Evolutionary conservation across 164 flowering plant species (phyloP).

Genomic region (Dillenia turbinata): DNA sequence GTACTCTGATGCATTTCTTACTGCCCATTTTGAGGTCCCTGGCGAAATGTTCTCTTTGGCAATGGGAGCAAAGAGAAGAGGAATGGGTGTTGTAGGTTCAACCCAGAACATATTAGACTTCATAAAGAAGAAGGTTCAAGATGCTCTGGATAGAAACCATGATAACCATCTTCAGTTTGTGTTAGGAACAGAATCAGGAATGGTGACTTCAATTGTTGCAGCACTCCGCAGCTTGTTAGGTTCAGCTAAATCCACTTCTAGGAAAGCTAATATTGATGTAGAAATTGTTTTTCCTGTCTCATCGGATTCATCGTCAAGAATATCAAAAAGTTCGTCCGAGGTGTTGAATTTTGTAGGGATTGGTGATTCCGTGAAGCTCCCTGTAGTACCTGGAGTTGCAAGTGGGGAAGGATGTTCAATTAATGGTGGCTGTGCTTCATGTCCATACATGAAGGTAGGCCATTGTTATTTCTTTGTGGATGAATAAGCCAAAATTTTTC

Average conservation of each 20-base stretch:
- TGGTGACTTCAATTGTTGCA: slow-evolving; percentile 94
- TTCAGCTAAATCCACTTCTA: slow-evolving; percentile 33
- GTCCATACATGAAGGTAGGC: slow-evolving; percentile 97
- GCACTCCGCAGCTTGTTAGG: slow-evolving; percentile 51
- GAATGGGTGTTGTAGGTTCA: slow-evolving; percentile 99
- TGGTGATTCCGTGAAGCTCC: slow-evolving; percentile 37
- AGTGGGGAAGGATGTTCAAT: slow-evolving; percentile 97
- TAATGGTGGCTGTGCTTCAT: slow-evolving; percentile 98
- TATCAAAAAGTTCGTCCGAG: slow-evolving; percentile 33
- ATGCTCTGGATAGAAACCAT: slow-evolving; percentile 70
- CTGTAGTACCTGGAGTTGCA: slow-evolving; percentile 88
- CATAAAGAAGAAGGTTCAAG: slow-evolving; percentile 72
- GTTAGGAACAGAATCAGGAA: slow-evolving; percentile 96
- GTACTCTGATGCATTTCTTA: slow-evolving; percentile 86
- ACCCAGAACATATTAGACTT: slow-evolving; percentile 94
- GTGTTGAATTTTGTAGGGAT: slow-evolving; percentile 23
- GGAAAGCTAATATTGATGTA: slow-evolving; percentile 48
- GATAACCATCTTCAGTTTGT: slow-evolving; percentile 91
- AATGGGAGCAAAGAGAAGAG: slow-evolving; percentile 95
- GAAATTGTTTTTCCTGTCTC: slow-evolving; percentile 98
- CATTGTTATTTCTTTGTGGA: too few species aligned
- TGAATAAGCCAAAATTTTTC: too few species aligned
- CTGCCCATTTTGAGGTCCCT: slow-evolving; percentile 97
- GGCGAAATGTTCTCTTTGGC: slow-evolving; percentile 98
- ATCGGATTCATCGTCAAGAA: slow-evolving; percentile 68